Evolutionary conservation across 352 stramenopile genomes (phyloP).

Genomic region (Globisporangium rhizosaccharum): DNA sequence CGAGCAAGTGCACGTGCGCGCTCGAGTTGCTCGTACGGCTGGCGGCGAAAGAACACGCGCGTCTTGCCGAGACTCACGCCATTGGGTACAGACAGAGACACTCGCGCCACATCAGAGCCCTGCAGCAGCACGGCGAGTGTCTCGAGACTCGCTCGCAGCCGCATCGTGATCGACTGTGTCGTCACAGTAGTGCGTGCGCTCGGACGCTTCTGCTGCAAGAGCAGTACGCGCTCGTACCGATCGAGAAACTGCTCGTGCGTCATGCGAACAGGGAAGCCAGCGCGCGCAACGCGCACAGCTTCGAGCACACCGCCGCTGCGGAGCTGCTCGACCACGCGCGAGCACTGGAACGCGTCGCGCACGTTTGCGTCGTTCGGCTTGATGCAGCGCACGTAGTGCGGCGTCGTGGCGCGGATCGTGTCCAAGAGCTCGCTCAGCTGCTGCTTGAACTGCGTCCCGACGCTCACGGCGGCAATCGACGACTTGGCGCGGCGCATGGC

Average conservation of each 20-base stretch:
- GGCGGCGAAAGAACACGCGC: conserved; percentile 94
- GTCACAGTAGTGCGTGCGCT: not conserved
- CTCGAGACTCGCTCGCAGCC: conserved; percentile 25
- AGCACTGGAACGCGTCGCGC: conserved; percentile 66
- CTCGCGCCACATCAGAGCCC: conserved; percentile 18
- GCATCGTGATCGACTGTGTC: conserved; percentile 7
- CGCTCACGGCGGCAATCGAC: conserved; percentile 57
- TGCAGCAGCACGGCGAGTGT: conserved; percentile 18
- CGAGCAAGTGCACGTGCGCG: conserved; percentile 35
- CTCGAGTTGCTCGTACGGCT: conserved; percentile 91
- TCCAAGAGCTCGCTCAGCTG: conserved; percentile 93
- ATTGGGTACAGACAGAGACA: conserved; percentile 14
- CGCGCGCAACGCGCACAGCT: conserved; percentile 79
- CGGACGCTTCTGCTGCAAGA: conserved; percentile 7
- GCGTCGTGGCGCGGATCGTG: conserved; percentile 91
- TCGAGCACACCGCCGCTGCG: conserved; percentile 84
- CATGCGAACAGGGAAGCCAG: conserved; percentile 81
- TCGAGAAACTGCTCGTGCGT: conserved; percentile 73
- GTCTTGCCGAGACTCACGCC: conserved; percentile 84
- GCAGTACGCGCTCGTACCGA: conserved; percentile 53
- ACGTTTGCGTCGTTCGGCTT: conserved; percentile 95
- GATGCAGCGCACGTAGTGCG: conserved; percentile 98
- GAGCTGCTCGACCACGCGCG: conserved; percentile 79
- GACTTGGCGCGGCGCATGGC: conserved; percentile 43
- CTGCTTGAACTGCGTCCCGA: conserved; percentile 91